phyloP scores from a whole-genome alignment of 129 eudicot species.

The Chrysanthemum makinoi region DNA sequence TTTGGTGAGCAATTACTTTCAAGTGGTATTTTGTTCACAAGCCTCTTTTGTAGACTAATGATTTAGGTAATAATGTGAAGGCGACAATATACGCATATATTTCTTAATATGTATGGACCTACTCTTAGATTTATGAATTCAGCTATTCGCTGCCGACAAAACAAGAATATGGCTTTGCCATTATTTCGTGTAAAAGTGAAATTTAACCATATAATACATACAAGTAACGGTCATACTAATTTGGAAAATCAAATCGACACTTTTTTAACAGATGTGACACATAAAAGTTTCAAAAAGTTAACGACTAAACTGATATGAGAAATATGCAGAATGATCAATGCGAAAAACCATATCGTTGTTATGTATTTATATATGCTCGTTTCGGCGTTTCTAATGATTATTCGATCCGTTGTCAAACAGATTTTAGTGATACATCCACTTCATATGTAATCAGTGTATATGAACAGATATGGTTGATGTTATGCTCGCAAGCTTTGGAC shows the following conservation, averaged over 20 bases:
- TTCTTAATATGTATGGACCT: constrained; percentile 12
- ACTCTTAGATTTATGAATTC: neutral
- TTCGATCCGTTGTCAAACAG: no score
- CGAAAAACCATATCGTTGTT: no score
- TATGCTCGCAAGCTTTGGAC: no score
- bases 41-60: constrained; percentile 30
- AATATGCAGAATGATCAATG: no score
- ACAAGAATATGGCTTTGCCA: neutral
- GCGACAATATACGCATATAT: constrained; percentile 11
- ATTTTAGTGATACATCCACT: no score
- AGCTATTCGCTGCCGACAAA: constrained; percentile 21
- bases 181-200: neutral
- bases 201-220: neutral
- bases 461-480: no score
- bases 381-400: no score
- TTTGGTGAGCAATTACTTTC: constrained; percentile 34
- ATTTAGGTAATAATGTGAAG: constrained; percentile 21
- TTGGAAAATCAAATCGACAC: neutral
- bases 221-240: neutral
- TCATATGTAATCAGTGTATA: no score
- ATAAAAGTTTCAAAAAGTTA: no score
- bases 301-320: no score
- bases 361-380: no score
- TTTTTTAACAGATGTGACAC: no score
- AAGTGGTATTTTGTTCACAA: constrained; percentile 4